Conservation (phyloP, 2,329 filamentous ascomycete species). For the Pseudogymnoascus pannorum region DNA sequence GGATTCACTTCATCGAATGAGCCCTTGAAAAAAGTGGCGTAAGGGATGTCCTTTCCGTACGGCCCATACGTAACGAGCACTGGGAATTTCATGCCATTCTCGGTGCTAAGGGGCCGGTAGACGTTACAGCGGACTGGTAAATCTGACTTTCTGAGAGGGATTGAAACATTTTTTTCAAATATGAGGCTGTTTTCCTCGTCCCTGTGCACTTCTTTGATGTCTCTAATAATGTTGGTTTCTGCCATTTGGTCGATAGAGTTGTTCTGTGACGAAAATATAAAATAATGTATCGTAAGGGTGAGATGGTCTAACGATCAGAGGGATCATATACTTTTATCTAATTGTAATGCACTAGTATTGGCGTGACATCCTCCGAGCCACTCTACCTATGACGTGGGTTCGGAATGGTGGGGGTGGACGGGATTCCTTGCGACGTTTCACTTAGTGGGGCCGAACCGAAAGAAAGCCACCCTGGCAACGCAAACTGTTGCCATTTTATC, state of each 20-base stretch:
- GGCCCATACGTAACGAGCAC: conserved; percentile 66
- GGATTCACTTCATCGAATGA: conserved; percentile 40
- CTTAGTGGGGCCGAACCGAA: neutral
- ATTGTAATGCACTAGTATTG: neutral
- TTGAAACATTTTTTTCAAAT: conserved; percentile 41
- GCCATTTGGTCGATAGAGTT: neutral
- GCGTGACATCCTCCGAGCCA: neutral
- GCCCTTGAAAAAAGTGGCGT: conserved; percentile 45
- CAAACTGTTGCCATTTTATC: neutral
- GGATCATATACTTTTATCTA: neutral
- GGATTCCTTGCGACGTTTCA: neutral
- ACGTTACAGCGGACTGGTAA: conserved; percentile 43
- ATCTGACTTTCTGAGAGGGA: conserved; percentile 33
- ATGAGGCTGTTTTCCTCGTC: conserved; percentile 25
- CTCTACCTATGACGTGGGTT: neutral
- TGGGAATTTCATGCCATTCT: conserved; percentile 37
- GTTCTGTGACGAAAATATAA: neutral
- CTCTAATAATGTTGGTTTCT: conserved; percentile 12
- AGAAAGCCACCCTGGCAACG: neutral
- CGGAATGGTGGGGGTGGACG: neutral
- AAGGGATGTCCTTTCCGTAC: conserved; percentile 66
- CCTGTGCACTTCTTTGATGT: conserved; percentile 16
- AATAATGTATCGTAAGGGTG: neutral
- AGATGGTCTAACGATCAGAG: neutral
- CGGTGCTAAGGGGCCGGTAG: conserved; percentile 40